Conservation (phyloP, 139 green algal species). For the Chlamydomonas schloesseri region DNA sequence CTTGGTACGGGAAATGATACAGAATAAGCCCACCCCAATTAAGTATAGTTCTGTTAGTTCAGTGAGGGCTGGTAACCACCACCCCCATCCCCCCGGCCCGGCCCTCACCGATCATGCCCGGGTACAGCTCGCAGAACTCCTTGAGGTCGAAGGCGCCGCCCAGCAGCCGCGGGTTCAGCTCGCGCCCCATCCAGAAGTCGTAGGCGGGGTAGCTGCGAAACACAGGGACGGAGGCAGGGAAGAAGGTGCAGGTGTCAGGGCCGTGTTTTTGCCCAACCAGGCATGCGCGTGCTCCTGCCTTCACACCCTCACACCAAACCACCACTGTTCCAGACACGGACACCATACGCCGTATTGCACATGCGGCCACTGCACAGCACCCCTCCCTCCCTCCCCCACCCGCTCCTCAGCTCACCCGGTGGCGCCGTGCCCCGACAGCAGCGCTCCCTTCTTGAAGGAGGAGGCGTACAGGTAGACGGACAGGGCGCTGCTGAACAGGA, state of each 20-base stretch:
- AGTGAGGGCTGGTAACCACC: too few relatives aligned
- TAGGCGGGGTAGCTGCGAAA: slow-evolving; percentile 67
- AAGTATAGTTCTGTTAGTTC: neutral
- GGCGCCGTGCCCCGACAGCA: slow-evolving; percentile 71
- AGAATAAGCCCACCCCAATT: too few relatives aligned
- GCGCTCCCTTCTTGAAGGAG: slow-evolving; percentile 61
- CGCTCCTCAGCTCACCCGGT: slow-evolving; percentile 36
- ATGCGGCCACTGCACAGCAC: neutral
- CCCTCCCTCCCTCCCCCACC: neutral
- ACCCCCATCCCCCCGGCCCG: neutral
- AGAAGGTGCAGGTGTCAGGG: too few relatives aligned
- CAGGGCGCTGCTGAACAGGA: slow-evolving; percentile 69
- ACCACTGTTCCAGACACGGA: too few relatives aligned
- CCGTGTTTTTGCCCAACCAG: too few relatives aligned
- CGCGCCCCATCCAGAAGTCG: slow-evolving; percentile 94
- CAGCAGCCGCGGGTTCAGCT: slow-evolving; percentile 88
- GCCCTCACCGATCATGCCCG: slow-evolving; percentile 79
- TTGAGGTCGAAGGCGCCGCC: slow-evolving; percentile 82
- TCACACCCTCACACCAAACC: too few relatives aligned
- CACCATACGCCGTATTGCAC: too few relatives aligned
- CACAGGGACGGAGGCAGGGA: neutral
- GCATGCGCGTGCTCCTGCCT: too few relatives aligned
- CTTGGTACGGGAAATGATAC: too few relatives aligned
- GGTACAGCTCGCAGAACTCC: slow-evolving; percentile 95
- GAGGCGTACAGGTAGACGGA: slow-evolving; percentile 75